Conservation (phyloP, 257 asterid genomes). For the Penstemon barbatus region DNA sequence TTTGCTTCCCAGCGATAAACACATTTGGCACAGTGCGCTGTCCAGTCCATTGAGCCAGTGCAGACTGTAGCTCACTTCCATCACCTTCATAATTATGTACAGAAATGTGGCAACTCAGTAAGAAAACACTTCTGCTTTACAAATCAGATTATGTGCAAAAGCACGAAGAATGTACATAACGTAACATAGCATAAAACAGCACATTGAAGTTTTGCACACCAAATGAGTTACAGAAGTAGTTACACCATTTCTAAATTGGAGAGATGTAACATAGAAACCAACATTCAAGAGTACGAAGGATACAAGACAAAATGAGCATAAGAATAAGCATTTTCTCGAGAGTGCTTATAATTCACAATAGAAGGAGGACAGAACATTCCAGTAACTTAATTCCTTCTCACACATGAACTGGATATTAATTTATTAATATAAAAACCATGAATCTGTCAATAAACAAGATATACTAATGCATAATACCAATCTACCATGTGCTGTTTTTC, state of each 20-base stretch:
- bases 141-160: background rate
- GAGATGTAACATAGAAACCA: background rate
- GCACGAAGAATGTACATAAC: background rate
- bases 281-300: background rate
- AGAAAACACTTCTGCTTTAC: background rate
- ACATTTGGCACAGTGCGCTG: constrained; percentile 89
- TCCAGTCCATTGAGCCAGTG: constrained; percentile 66
- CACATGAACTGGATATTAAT: no score
- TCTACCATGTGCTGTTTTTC: no score
- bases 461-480: no score
- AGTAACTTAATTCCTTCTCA: no score
- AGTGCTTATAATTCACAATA: no score
- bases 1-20: constrained; percentile 82
- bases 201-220: background rate
- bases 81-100: constrained; percentile 49
- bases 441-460: no score
- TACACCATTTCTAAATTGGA: background rate
- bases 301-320: background rate
- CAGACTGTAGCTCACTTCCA: constrained; percentile 77
- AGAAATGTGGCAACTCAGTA: constrained; percentile 11
- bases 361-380: no score
- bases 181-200: background rate
- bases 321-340: no score
- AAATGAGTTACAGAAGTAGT: background rate
- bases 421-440: no score